These are phyloP conservation scores for Pythium grandisporangium DNA, from an alignment of 352 stramenopile genomes.

Conservation along the genomic window DNA sequence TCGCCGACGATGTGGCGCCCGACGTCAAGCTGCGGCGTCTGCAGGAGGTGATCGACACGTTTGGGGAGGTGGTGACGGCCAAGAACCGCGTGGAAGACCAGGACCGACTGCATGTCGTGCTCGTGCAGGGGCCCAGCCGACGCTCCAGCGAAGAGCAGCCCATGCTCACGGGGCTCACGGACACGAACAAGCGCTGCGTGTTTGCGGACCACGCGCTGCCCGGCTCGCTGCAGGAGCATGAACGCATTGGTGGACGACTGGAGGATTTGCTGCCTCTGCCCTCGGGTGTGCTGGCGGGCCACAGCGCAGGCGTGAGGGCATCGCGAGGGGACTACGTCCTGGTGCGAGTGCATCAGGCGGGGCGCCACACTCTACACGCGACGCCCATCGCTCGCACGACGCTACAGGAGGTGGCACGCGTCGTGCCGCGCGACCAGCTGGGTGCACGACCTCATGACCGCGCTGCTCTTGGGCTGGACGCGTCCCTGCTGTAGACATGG, in stretches of 20 bases:
- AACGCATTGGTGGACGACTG: slow-evolving; percentile 19
- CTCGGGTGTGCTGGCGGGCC: slow-evolving; percentile 3
- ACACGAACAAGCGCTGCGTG: slow-evolving; percentile 88
- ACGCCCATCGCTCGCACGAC: slow-evolving; percentile 70
- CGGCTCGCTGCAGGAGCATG: slow-evolving; percentile 34
- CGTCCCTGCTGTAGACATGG: too few species aligned
- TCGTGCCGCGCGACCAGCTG: slow-evolving; percentile 45
- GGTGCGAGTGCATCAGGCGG: slow-evolving; percentile 69
- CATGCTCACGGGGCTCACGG: slow-evolving; percentile 79
- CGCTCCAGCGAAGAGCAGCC: slow-evolving; percentile 60
- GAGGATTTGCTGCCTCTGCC: slow-evolving; percentile 44
- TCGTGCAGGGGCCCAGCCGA: slow-evolving; percentile 92
- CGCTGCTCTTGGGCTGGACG: slow-evolving; percentile 4
- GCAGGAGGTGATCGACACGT: slow-evolving; percentile 94
- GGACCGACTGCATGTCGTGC: slow-evolving; percentile 89
- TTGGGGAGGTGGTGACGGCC: slow-evolving; percentile 82
- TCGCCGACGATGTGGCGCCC: slow-evolving; percentile 93
- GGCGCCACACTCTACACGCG: slow-evolving; percentile 75
- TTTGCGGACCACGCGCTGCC: slow-evolving; percentile 58
- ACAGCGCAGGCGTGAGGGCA: slow-evolving; percentile 26
- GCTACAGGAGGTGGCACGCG: slow-evolving; percentile 41
- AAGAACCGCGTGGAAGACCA: slow-evolving; percentile 91
- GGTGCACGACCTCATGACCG: slow-evolving; percentile 31
- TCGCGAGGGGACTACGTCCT: slow-evolving; percentile 77
- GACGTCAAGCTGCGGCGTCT: slow-evolving; percentile 94